Conservation (phyloP, 352 stramenopile species). For the Peronosclerospora sorghi region DNA sequence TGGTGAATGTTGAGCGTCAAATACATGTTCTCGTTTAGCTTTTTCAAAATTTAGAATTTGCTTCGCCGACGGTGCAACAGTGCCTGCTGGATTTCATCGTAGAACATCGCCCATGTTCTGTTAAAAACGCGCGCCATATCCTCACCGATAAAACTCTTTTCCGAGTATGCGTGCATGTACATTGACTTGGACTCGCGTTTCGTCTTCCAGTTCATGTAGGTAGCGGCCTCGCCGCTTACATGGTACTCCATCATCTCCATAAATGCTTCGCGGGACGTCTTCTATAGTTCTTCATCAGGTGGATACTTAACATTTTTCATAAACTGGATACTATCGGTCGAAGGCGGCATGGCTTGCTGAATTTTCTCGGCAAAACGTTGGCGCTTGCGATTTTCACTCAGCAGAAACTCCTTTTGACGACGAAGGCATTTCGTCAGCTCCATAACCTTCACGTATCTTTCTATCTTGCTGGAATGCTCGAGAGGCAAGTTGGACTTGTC, state of each 20-base stretch:
- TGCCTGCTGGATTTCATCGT: conserved; percentile 66
- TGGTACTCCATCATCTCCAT: conserved; percentile 76
- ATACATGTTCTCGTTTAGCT: conserved; percentile 79
- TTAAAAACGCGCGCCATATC: conserved; percentile 71
- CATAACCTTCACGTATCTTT: conserved; percentile 83
- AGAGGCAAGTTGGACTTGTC: conserved; percentile 57
- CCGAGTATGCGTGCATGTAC: conserved; percentile 69
- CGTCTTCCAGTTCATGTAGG: conserved; percentile 66
- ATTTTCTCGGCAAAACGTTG: conserved; percentile 81
- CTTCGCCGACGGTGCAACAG: conserved; percentile 56
- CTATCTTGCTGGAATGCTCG: conserved; percentile 72
- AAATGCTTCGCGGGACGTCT: conserved; percentile 60
- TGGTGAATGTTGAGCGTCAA: conserved; percentile 80
- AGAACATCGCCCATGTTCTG: conserved; percentile 62
- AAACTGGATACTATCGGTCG: conserved; percentile 78
- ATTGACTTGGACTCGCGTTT: conserved; percentile 80
- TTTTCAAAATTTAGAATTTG: conserved; percentile 80
- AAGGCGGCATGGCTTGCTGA: conserved; percentile 76
- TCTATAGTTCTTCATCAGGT: conserved; percentile 63
- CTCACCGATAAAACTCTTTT: conserved; percentile 55
- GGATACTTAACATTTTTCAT: conserved; percentile 83
- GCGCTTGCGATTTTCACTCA: conserved; percentile 77
- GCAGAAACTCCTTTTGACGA: conserved; percentile 75
- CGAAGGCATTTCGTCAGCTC: conserved; percentile 79
- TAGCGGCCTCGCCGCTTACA: conserved; percentile 48